A percentile compares a stretch with the other conserved stretches of the same genome.
These are phyloP conservation scores for Coniochaeta prunicola DNA, from an alignment of 2,329 filamentous ascomycete genomes.

Conservation along the genomic window DNA sequence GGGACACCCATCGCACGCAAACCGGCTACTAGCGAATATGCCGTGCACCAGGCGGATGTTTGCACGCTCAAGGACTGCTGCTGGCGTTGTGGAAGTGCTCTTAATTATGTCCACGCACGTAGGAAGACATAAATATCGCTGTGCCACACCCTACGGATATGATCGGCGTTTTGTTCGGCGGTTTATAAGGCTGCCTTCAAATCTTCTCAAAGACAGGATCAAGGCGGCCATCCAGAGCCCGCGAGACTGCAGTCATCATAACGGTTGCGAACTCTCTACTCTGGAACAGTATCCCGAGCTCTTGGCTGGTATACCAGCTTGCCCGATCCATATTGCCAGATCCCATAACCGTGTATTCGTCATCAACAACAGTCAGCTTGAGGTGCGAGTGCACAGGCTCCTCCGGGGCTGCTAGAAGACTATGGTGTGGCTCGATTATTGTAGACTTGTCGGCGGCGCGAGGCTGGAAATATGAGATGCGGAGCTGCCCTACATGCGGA, in stretches of 20 bases:
- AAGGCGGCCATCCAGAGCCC: slow-evolving; percentile 25
- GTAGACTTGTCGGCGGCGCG: slow-evolving; percentile 8
- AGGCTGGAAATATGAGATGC: slow-evolving; percentile 50
- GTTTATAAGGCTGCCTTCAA: neutral
- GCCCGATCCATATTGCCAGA: slow-evolving; percentile 81
- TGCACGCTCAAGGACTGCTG: neutral
- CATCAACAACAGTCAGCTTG: slow-evolving; percentile 70
- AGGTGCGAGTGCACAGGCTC: slow-evolving; percentile 70
- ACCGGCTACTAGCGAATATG: neutral
- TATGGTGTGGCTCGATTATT: neutral
- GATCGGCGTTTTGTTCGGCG: neutral
- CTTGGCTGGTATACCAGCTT: slow-evolving; percentile 82
- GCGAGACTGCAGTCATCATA: slow-evolving; percentile 21
- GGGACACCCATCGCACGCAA: neutral
- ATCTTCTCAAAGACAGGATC: slow-evolving; percentile 19
- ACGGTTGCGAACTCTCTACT: slow-evolving; percentile 21
- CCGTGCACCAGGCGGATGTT: neutral
- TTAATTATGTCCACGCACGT: too few species aligned
- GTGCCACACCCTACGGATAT: neutral
- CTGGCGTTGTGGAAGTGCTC: neutral
- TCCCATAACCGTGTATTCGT: slow-evolving; percentile 59
- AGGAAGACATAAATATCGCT: too few species aligned
- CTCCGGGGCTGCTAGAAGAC: slow-evolving; percentile 19
- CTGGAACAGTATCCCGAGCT: slow-evolving; percentile 60
- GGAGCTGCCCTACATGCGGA: slow-evolving; percentile 38